Evolutionary conservation across 1,284 basidiomycete genomes (phyloP), one percentile per base, ranked within the genome.

Genomic region (Naganishia liquefaciens): DNA sequence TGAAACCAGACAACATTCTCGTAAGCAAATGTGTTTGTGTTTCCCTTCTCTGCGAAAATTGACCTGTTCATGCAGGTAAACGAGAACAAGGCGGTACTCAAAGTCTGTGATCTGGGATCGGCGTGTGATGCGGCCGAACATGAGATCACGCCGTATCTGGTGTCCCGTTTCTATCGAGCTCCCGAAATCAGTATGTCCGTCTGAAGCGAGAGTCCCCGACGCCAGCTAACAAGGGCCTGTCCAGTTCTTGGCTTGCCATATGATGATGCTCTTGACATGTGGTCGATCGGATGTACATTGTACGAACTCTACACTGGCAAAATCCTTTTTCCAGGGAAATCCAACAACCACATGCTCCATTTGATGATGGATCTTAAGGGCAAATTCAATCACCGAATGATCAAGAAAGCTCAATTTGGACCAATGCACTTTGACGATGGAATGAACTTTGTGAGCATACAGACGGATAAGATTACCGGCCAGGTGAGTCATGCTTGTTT

Each of bases 231-330:
- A 1, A 33, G 25, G 40, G n/a, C 52, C 50, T 51, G 62, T 62
- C 33, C 71, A 96, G 93, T 99, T 73, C 86, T 99, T 58, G 96
- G 96, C 19, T 86, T 91, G 46, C 91, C 93, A 0, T 98, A 97
- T 74, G 96, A 98, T 78, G 88, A 90, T 13, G 84, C 93, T 0
- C 85, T 99, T 43, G 96, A 99, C 75, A 86, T 96, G 49, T 99
- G 96, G 96, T 96, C 94, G 0, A 87, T 96, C 60, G 96, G 93
- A 1, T 99, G 96, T 79, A 99, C 96, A 5, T 82, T 99, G 7
- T 99, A 94, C 79, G 96, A 99, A 78, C 83, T 99, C 5, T 98
- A 93, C 79, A 99, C 95, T 2, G 96, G 96, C 77, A 97, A 97
- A 81, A 99, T 99, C 64, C 85, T 99, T 33, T 94, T 99, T 76